Evolutionary conservation across 805 yeast species (phyloP), one percentile per base, ranked within the genome.

Genomic region (Metschnikowia cerradonensis): DNA sequence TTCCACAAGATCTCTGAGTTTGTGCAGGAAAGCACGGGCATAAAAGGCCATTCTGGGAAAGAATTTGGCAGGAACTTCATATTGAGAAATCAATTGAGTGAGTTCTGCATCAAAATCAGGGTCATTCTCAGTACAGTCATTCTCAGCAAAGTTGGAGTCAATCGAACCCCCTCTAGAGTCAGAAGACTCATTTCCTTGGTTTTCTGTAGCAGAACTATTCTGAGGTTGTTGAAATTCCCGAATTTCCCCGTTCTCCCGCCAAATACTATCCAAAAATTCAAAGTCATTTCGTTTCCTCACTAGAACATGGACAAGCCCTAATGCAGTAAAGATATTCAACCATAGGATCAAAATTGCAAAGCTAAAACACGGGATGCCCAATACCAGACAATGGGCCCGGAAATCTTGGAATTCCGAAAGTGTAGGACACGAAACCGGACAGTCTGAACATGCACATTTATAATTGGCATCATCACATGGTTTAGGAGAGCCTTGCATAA

Each of bases 391-490:
- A 3, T 54, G 52, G 0, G 67, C 63, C 2, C 64, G 58, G 36
- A 60, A 63, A 1, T 69, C 65, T 6, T 66, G 61, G 35, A 85
- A 64, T 0, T 71, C 69, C 0, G 82, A 81, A 20, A 92, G 73
- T 0, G 56, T 62, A 0, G 98, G 97, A 62, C 99, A 92, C 1
- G 90, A 78, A 1, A 65, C 72, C 0, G 86, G 82, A 66, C 99
- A 92, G 67, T 92, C 99, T 0, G 96, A 78, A 62, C 99, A 92
- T 0, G 98, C 88, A 68, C 97, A 90, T 56, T 79, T 80, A 64
- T 81, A 92, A 39, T 72, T 75, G 1, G 71, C 65, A 56, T 85
- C 91, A 56, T 82, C 78, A 65, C 98, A 92, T 13, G 73, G 61
- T 37, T 60, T 62, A 57, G 78, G 61, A 1, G 53, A 55, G 59